A percentile compares a stretch with the other conserved stretches of the same genome.
These are phyloP conservation scores for Silene coronaria DNA, from an alignment of 179 eudicot genomes.

Conservation along the genomic window DNA sequence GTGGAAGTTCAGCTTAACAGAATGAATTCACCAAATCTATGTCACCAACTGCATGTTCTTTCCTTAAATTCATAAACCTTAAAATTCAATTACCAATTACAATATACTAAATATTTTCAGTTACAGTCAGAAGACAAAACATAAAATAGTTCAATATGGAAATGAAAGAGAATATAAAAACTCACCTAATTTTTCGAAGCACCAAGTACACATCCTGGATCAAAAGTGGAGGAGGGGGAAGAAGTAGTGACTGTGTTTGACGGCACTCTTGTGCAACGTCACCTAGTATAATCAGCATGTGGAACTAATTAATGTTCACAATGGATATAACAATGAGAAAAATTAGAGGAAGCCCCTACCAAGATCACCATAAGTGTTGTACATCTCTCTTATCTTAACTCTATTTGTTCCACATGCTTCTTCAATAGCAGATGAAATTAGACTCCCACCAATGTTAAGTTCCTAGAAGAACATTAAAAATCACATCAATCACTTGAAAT, in stretches of 20 bases:
- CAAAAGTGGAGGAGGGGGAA: conserved; percentile 76
- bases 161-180: conserved; percentile 11
- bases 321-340: conserved; percentile 7
- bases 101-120: background rate
- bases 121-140: conserved; percentile 4
- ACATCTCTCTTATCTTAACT: conserved; percentile 65
- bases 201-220: conserved; percentile 68
- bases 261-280: conserved; percentile 98
- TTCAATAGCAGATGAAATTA: conserved; percentile 70
- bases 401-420: conserved; percentile 90
- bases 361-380: conserved; percentile 84
- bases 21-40: background rate
- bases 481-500: background rate
- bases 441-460: conserved; percentile 84
- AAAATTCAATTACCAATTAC: background rate
- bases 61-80: background rate
- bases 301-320: conserved; percentile 6
- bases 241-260: conserved; percentile 74
- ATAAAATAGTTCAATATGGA: background rate
- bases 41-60: too few species aligned
- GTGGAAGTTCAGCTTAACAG: background rate
- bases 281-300: conserved; percentile 33
- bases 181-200: conserved; percentile 78
- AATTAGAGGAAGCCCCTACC: conserved; percentile 43
- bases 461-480: conserved; percentile 42